Percentiles rank a stretch among this genome's conserved stretches.
These are phyloP conservation scores for Platismatia glauca DNA, from an alignment of 495 filamentous ascomycete genomes.

Conservation along the genomic window DNA sequence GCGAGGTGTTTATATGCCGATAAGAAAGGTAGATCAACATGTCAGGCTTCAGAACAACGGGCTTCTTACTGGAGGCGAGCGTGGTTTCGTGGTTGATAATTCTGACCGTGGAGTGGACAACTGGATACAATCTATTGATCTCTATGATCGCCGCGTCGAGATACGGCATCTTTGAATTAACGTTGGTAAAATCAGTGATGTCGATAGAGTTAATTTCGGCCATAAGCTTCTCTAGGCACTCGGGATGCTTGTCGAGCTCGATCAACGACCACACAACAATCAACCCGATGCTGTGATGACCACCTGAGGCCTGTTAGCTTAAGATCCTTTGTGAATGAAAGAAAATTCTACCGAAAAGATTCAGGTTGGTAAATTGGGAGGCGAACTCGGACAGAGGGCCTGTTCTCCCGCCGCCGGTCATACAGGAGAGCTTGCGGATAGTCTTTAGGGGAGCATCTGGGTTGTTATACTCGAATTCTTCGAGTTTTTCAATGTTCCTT, in stretches of 20 bases:
- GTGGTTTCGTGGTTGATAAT: slow-evolving; percentile 11
- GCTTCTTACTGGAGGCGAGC: slow-evolving; percentile 17
- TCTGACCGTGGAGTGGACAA: slow-evolving; percentile 16
- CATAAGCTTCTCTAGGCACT: slow-evolving; percentile 14
- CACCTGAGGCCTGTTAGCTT: slow-evolving; percentile 13
- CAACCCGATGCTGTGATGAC: slow-evolving; percentile 17
- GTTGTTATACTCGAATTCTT: slow-evolving; percentile 15
- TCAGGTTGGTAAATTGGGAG: slow-evolving; percentile 15
- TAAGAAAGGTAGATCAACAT: slow-evolving; percentile 22
- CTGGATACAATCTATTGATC: slow-evolving; percentile 22
- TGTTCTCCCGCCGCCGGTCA: slow-evolving; percentile 13
- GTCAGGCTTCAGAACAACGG: slow-evolving; percentile 20
- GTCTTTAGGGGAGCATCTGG: slow-evolving; percentile 19
- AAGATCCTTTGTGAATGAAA: neutral
- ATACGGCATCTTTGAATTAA: slow-evolving; percentile 24
- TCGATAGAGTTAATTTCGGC: slow-evolving; percentile 22
- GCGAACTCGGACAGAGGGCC: slow-evolving; percentile 15
- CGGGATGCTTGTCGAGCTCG: slow-evolving; percentile 15
- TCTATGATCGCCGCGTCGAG: slow-evolving; percentile 22
- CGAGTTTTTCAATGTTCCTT: slow-evolving; percentile 6
- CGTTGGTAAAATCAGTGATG: slow-evolving; percentile 17
- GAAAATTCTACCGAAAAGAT: slow-evolving; percentile 17
- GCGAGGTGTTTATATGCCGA: slow-evolving; percentile 21
- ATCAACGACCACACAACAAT: slow-evolving; percentile 15
- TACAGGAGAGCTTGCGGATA: slow-evolving; percentile 13